Percentiles rank a stretch among this genome's conserved stretches.
phyloP scores from a whole-genome alignment of 148 eudicot genomes.

The Rheum nobile region DNA sequence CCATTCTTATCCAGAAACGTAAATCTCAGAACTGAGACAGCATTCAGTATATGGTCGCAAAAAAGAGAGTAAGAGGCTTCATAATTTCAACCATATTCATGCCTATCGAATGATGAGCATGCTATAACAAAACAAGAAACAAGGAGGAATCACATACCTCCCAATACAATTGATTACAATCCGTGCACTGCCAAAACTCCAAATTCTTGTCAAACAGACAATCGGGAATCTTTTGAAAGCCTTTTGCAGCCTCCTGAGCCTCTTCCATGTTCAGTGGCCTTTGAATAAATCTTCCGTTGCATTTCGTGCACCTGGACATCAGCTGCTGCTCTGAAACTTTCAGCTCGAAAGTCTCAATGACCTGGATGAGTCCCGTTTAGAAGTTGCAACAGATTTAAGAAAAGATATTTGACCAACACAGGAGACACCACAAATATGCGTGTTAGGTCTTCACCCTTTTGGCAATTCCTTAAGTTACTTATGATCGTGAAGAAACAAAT shows the following conservation, averaged over 20 bases:
- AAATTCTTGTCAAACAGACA: slow-evolving; percentile 75
- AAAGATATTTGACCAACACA: background rate
- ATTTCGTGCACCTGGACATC: slow-evolving; percentile 95
- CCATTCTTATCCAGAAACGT: background rate
- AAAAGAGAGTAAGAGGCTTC: background rate
- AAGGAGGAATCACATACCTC: slow-evolving; percentile 39
- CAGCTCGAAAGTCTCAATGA: slow-evolving; percentile 68
- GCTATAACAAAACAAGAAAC: background rate
- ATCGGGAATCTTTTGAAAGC: slow-evolving; percentile 80
- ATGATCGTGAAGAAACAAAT: background rate
- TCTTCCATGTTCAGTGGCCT: slow-evolving; percentile 80
- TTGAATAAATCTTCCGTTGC: slow-evolving; percentile 87
- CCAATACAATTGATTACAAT: slow-evolving; percentile 92
- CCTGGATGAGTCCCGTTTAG: slow-evolving; percentile 29
- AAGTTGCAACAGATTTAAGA: slow-evolving; percentile 9
- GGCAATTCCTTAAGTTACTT: background rate
- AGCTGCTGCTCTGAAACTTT: slow-evolving; percentile 67
- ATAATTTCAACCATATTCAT: background rate
- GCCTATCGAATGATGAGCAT: background rate
- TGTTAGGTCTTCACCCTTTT: background rate
- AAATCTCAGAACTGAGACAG: background rate
- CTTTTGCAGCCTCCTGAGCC: slow-evolving; percentile 81
- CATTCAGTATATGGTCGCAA: background rate
- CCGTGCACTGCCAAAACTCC: slow-evolving; percentile 97
- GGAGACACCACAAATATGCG: background rate